Evolutionary conservation across 164 flowering plant species (phyloP), one percentile per base, ranked within the genome.

Genomic region (Pachysandra terminalis): DNA sequence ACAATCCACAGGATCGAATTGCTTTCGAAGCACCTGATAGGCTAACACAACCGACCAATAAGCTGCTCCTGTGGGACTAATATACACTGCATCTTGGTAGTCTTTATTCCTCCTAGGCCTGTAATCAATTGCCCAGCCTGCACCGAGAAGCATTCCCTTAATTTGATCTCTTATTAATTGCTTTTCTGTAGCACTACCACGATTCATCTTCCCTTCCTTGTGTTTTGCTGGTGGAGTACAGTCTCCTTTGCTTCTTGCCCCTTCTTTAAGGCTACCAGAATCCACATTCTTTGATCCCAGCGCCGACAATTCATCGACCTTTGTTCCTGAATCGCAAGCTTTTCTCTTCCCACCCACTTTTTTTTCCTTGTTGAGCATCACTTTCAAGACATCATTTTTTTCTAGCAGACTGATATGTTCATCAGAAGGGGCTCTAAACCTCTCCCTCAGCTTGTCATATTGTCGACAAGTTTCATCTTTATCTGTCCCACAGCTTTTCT

Each of bases 51-150:
- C 83, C 7, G 95, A 87, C 91, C 95, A 89, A 59, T 79, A 86
- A 5, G 85, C 86, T 6, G 87, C 85, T 55, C 95, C 95, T 7
- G 77, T 10, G 16, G 89, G 88, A 64, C 74, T 84, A 40, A 86
- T 71, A 61, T 87, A 89, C 53, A 89, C 91, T 5, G 91, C 86
- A 84, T 87, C 95, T n/a, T 75, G 68, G 67, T 89, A 89, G 66
- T 85, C 87, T 78, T 88, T 85, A 65, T 86, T 83, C 76, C 84
- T 81, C 68, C 91, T 77, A 52, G 91, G 95, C 61, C 90, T 81
- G 66, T 85, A 85, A 72, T 89, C 95, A 51, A 89, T 89, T 24
- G 78, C 84, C 95, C 95, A 89, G n/a, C 91, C 91, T 32, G 89
- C 87, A 68, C 66, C 71, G 24, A 84, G 48, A 48, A 89, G 85